phyloP scores from a whole-genome alignment of 371 early-diverging fungal genomes.

The Amoeboaphelidium protococcarum region DNA sequence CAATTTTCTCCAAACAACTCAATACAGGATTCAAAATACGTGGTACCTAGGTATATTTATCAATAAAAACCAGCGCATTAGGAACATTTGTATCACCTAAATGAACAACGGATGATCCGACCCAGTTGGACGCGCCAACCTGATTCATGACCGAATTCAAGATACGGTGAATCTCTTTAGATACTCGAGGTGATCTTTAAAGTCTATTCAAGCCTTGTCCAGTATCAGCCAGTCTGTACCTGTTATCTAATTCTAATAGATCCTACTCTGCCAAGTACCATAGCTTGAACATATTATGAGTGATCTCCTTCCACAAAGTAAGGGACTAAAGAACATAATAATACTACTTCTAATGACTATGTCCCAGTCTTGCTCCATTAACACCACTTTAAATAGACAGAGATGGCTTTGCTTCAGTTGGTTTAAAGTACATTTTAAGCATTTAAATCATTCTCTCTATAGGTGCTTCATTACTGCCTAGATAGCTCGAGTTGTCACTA shows the following conservation, averaged over 20 bases:
- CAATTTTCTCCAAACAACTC: slow-evolving; percentile 38
- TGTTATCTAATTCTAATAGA: slow-evolving; percentile 31
- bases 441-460: slow-evolving; percentile 59
- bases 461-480: slow-evolving; percentile 43
- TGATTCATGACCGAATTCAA: slow-evolving; percentile 57
- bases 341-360: slow-evolving; percentile 71
- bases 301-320: slow-evolving; percentile 73
- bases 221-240: slow-evolving; percentile 69
- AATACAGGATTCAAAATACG: slow-evolving; percentile 70
- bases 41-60: slow-evolving; percentile 82
- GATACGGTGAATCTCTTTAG: slow-evolving; percentile 61
- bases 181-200: slow-evolving; percentile 50
- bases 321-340: slow-evolving; percentile 78
- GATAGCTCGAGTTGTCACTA: slow-evolving; percentile 83
- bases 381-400: slow-evolving; percentile 56
- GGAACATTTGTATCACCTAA: slow-evolving; percentile 66
- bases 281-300: slow-evolving; percentile 84
- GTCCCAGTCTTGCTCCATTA: slow-evolving; percentile 65
- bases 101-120: slow-evolving; percentile 81
- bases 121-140: slow-evolving; percentile 69
- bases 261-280: slow-evolving; percentile 77
- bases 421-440: not conserved
- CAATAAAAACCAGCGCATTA: slow-evolving; percentile 76
- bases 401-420: slow-evolving; percentile 20
- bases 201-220: slow-evolving; percentile 83